These are phyloP conservation scores for Potentilla sterilis DNA, from an alignment of 306 rosid genomes.

Conservation along the genomic window DNA sequence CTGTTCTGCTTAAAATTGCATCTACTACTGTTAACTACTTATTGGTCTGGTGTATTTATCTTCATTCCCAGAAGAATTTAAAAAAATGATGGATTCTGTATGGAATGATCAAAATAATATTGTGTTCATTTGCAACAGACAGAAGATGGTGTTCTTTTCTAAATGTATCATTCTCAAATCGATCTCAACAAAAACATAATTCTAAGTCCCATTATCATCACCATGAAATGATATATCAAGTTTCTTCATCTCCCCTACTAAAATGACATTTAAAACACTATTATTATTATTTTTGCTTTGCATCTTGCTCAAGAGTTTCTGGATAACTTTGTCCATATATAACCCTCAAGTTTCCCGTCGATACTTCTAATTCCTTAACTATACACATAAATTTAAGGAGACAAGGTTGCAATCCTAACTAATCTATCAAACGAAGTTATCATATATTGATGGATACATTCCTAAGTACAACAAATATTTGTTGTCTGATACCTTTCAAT, in stretches of 20 bases:
- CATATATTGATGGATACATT: neutral
- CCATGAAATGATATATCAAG: neutral
- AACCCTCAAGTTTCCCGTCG: conserved; percentile 9
- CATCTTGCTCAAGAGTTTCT: neutral
- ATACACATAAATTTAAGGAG: neutral
- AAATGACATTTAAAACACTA: neutral
- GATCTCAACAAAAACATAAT: neutral
- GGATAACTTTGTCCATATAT: neutral
- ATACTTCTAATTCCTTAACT: neutral
- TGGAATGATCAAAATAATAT: too few relatives aligned
- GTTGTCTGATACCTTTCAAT: neutral
- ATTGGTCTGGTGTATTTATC: neutral
- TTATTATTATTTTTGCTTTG: neutral
- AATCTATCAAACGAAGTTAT: neutral
- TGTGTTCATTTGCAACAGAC: neutral
- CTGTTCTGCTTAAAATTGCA: too few relatives aligned
- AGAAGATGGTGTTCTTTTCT: neutral
- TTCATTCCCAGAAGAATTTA: neutral
- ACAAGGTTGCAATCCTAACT: neutral
- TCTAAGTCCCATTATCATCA: neutral
- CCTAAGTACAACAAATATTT: neutral
- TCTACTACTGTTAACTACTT: neutral
- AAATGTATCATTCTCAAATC: neutral
- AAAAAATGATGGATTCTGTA: neutral
- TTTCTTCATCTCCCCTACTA: neutral